phyloP scores from a whole-genome alignment of 495 filamentous ascomycete genomes.

The Melanomma pulvis-pyrius region DNA sequence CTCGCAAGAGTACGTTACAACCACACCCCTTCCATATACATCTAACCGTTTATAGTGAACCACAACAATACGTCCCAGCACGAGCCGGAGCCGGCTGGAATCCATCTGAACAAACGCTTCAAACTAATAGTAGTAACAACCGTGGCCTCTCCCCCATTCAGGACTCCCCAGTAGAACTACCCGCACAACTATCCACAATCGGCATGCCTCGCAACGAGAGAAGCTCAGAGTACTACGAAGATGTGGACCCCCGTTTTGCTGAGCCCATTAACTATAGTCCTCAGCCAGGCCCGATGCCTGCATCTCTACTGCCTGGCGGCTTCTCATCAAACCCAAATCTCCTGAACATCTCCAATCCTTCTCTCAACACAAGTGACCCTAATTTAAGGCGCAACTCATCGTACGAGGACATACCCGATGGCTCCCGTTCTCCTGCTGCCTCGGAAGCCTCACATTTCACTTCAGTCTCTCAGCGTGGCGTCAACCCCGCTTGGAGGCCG shows the following conservation, averaged over 20 bases:
- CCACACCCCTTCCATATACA: not conserved
- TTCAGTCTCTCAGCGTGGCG: constrained; percentile 78
- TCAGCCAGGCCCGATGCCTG: constrained; percentile 33
- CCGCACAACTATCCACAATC: constrained; percentile 37
- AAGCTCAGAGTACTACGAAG: constrained; percentile 77
- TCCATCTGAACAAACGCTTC: constrained; percentile 40
- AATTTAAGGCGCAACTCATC: constrained; percentile 36
- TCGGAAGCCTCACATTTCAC: constrained; percentile 82
- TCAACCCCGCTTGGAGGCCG: constrained; percentile 81
- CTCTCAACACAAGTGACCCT: constrained; percentile 21
- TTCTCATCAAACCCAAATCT: constrained; percentile 27
- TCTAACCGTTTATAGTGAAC: constrained; percentile 27
- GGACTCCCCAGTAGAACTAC: constrained; percentile 50
- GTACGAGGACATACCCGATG: constrained; percentile 66
- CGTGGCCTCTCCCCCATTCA: constrained; percentile 41
- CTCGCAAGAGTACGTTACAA: constrained; percentile 66
- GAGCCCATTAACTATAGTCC: constrained; percentile 43
- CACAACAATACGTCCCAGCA: constrained; percentile 53
- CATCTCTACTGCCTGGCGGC: constrained; percentile 42
- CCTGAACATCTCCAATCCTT: constrained; percentile 28
- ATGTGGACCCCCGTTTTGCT: constrained; percentile 86
- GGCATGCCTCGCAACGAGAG: constrained; percentile 49
- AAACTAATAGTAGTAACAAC: constrained; percentile 25
- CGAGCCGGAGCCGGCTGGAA: constrained; percentile 50
- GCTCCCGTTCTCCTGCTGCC: constrained; percentile 71